Evolutionary conservation across 169 alveolate species (phyloP).

Genomic region (Miamiensis avidus): DNA sequence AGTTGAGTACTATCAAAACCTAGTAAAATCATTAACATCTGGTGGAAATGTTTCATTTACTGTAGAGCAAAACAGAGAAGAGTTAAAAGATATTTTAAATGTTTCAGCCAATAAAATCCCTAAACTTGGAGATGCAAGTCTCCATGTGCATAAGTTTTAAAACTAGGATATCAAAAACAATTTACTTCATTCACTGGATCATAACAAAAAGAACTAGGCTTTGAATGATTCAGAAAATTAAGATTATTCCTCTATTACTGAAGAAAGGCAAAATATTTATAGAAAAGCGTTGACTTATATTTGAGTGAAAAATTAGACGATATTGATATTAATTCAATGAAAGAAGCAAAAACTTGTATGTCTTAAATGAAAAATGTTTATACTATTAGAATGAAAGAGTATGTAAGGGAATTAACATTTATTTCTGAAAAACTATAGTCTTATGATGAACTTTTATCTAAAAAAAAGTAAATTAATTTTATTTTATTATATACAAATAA

Average conservation of each 20-base stretch:
- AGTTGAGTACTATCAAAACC: background rate
- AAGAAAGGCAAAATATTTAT: no score
- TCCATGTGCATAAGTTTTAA: no score
- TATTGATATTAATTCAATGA: constrained; percentile 26
- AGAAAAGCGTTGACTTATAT: constrained; percentile 32
- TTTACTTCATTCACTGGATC: background rate
- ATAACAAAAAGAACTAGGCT: constrained; percentile 5
- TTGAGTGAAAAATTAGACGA: constrained; percentile 24
- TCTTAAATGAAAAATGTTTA: constrained; percentile 40
- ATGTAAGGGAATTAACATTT: constrained; percentile 38
- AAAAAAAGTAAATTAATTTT: constrained; percentile 11
- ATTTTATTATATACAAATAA: no score
- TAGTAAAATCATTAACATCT: no score
- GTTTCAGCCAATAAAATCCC: no score
- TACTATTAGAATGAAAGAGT: constrained; percentile 48
- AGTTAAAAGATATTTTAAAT: no score
- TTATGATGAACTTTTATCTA: constrained; percentile 36
- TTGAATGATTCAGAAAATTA: no score
- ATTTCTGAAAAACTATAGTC: constrained; percentile 44
- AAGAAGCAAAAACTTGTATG: constrained; percentile 41
- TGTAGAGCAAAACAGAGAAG: no score
- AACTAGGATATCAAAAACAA: background rate
- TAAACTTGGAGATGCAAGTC: no score
- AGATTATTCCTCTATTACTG: no score
- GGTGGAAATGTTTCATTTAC: background rate